Evolutionary conservation across 805 yeast species (phyloP).

Genomic region (Grigorovia jiainica): DNA sequence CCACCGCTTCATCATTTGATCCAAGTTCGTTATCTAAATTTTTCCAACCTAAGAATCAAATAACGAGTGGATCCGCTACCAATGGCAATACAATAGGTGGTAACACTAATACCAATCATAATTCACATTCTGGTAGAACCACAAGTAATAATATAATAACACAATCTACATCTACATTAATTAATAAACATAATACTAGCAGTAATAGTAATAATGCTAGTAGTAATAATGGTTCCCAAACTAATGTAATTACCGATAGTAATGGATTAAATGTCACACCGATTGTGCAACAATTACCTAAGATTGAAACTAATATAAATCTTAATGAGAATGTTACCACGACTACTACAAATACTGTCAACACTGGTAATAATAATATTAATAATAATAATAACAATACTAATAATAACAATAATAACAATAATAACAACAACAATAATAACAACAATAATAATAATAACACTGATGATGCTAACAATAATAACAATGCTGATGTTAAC

Average conservation of each 20-base stretch:
- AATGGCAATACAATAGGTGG: not conserved
- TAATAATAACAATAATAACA: too few relatives aligned
- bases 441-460: not conserved
- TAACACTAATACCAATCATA: not conserved
- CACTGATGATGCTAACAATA: not conserved
- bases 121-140: too few relatives aligned
- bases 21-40: conserved; percentile 29
- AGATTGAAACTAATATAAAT: not conserved
- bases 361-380: not conserved
- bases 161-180: not conserved
- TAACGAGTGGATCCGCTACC: not conserved
- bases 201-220: not conserved
- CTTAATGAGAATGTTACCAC: too few relatives aligned
- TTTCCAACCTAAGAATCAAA: conserved; percentile 28
- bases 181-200: not conserved
- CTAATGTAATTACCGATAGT: too few relatives aligned
- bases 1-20: conserved; percentile 18
- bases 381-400: not conserved
- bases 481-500: too few relatives aligned
- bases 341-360: too few relatives aligned
- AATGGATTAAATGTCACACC: not conserved
- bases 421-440: too few relatives aligned
- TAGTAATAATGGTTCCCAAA: too few relatives aligned
- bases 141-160: too few relatives aligned
- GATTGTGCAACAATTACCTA: not conserved